Evolutionary conservation across 164 flowering plant species (phyloP), one percentile per base, ranked within the genome.

Genomic region (Sedum album): DNA sequence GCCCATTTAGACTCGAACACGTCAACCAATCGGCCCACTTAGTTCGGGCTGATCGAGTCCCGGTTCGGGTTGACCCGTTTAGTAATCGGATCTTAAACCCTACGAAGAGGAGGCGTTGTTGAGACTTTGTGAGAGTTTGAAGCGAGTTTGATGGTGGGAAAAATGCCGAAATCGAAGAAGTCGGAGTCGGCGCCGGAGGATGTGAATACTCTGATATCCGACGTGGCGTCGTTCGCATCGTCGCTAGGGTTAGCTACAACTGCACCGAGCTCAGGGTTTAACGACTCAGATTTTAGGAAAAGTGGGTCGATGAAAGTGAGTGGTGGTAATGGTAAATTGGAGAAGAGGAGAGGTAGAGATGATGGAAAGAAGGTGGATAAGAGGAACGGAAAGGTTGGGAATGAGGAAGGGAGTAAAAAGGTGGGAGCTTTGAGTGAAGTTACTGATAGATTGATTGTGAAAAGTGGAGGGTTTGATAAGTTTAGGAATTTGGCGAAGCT

Each of bases 281-380:
- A 93, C 71, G 98, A 90, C 65, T 57, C 84, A 10, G 93, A 87
- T 77, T 90, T 91, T 67, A 81, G 89, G 18, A 87, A 89, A 75
- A 70, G 79, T 13, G 87, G 87, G 0, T 75, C 80, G 23, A 55
- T 83, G 42, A 80, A 84, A 67, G 80, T 78, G 1, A 49, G 31
- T 2, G 62, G 67, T 13, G 61, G 62, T 30, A 64, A 13, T 39
- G 28, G 1, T 38, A 25, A 62, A 55, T 60, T 49, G 46, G 44
- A 65, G 21, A 57, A 57, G 33, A 30, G 20, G 62, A 26, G 62
- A 57, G 20, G 62, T 30, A 15, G 6, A 15, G 62, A 26, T 28
- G 33, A 30, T 28, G 18, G 20, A 57, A 26, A 20, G 33, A 57
- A 57, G 62, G 62, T 28, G 17, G 62, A 57, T 30, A 57, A 57